Evolutionary conservation across 1,284 basidiomycete genomes (phyloP).

Genomic region (Apiotrichum domesticum): DNA sequence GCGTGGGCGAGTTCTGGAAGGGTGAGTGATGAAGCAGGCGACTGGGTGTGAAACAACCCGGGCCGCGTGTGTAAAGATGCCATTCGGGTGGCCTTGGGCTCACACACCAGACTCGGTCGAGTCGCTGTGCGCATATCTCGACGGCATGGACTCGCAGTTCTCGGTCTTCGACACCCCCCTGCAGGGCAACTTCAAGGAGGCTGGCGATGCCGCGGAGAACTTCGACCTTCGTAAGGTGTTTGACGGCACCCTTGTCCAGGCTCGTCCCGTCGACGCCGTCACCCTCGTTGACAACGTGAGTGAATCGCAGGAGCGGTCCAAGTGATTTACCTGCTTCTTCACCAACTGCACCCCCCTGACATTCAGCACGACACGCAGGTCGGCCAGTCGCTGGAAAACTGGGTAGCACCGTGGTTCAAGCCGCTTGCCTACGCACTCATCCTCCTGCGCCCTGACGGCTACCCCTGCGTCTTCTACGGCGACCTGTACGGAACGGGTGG

Average conservation of each 20-base stretch:
- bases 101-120: constrained; percentile 36
- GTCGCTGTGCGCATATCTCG: constrained; percentile 38
- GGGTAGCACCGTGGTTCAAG: constrained; percentile 54
- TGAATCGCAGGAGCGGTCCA: neutral
- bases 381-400: constrained; percentile 53
- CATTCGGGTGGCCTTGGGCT: too few species aligned
- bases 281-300: constrained; percentile 52
- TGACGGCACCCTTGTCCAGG: constrained; percentile 54
- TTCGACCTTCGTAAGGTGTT: constrained; percentile 55
- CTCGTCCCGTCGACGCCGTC: constrained; percentile 55
- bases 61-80: too few species aligned
- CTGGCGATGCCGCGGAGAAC: constrained; percentile 49
- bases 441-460: constrained; percentile 71
- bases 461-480: constrained; percentile 91
- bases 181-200: constrained; percentile 49
- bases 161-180: constrained; percentile 55
- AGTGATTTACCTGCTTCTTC: neutral
- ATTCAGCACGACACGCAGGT: constrained; percentile 52
- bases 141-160: constrained; percentile 52
- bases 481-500: constrained; percentile 60
- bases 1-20: constrained; percentile 55
- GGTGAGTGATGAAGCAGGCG: constrained; percentile 20
- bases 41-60: too few species aligned
- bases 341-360: neutral
- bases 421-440: constrained; percentile 73